A percentile compares a stretch with the other conserved stretches of the same genome.
These are phyloP conservation scores for Conoideocrella luteorostrata DNA, from an alignment of 2,329 filamentous ascomycete species.

Conservation along the genomic window DNA sequence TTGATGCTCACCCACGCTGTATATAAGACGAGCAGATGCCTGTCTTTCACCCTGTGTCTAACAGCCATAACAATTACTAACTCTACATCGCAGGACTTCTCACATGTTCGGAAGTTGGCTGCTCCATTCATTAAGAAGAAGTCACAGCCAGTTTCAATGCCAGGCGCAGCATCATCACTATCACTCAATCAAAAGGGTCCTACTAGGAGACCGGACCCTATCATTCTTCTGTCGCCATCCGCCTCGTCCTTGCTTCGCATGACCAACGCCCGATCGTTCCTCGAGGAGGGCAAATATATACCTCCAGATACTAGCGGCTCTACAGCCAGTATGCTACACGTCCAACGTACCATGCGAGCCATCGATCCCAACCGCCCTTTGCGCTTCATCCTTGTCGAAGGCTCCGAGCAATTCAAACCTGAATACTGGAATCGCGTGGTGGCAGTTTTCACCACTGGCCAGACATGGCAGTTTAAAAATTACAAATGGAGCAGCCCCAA, in stretches of 20 bases:
- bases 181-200: conserved; percentile 48
- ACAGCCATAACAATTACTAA: neutral
- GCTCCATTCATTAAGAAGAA: conserved; percentile 66
- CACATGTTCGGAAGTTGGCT: conserved; percentile 81
- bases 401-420: conserved; percentile 89
- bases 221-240: conserved; percentile 93
- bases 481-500: conserved; percentile 92
- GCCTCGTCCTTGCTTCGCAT: conserved; percentile 91
- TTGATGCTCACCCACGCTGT: neutral
- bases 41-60: too few species aligned
- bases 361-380: conserved; percentile 67
- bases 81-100: conserved; percentile 66
- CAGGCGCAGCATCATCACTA: conserved; percentile 38
- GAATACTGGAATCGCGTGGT: conserved; percentile 97
- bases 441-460: conserved; percentile 93
- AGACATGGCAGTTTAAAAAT: conserved; percentile 96
- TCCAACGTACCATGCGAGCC: conserved; percentile 67
- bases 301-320: conserved; percentile 66
- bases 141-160: conserved; percentile 33
- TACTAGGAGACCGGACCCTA: conserved; percentile 62
- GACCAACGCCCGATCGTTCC: conserved; percentile 92
- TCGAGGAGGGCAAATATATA: conserved; percentile 75
- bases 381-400: conserved; percentile 93
- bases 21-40: neutral
- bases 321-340: conserved; percentile 74